phyloP scores from a whole-genome alignment of 2,329 filamentous ascomycete species.

The Colletotrichum caudatum region DNA sequence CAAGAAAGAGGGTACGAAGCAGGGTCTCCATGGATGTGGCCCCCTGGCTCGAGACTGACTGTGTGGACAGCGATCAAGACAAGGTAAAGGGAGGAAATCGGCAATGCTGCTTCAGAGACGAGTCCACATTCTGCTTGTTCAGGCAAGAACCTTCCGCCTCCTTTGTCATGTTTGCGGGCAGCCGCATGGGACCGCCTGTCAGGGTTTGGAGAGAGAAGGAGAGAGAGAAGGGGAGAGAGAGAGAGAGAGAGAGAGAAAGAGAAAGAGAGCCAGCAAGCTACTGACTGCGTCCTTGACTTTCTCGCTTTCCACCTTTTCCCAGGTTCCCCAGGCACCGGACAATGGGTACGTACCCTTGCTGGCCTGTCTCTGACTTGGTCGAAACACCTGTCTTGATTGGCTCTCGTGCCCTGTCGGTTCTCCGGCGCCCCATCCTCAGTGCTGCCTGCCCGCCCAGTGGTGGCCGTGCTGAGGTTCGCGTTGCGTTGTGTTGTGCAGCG shows the following conservation, averaged over 20 bases:
- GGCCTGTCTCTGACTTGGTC: constrained; percentile 20
- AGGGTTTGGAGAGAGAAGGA: constrained; percentile 20
- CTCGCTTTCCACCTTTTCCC: constrained; percentile 30
- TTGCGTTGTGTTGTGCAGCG: neutral
- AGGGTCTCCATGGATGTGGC: constrained; percentile 32
- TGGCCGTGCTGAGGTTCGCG: constrained; percentile 21
- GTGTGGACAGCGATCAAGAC: constrained; percentile 4
- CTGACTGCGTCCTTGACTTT: constrained; percentile 27
- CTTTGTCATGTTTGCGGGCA: constrained; percentile 33
- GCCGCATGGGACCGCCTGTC: neutral
- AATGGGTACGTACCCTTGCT: constrained; percentile 26
- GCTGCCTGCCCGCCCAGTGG: neutral
- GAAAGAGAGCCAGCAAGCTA: neutral
- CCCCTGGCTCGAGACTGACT: constrained; percentile 18
- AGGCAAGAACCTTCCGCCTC: constrained; percentile 22
- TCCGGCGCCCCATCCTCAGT: neutral
- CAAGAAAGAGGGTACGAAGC: neutral
- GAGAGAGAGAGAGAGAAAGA: constrained; percentile 4
- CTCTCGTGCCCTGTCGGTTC: neutral
- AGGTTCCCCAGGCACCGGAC: constrained; percentile 36
- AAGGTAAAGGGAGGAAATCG: constrained; percentile 12
- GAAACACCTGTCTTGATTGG: constrained; percentile 35
- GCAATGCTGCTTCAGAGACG: constrained; percentile 26
- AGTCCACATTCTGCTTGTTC: constrained; percentile 26
- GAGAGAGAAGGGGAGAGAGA: neutral